A percentile compares a stretch with the other conserved stretches of the same genome.
phyloP scores from a whole-genome alignment of 2,329 filamentous ascomycete species.

The Paracamarosporium sp. region DNA sequence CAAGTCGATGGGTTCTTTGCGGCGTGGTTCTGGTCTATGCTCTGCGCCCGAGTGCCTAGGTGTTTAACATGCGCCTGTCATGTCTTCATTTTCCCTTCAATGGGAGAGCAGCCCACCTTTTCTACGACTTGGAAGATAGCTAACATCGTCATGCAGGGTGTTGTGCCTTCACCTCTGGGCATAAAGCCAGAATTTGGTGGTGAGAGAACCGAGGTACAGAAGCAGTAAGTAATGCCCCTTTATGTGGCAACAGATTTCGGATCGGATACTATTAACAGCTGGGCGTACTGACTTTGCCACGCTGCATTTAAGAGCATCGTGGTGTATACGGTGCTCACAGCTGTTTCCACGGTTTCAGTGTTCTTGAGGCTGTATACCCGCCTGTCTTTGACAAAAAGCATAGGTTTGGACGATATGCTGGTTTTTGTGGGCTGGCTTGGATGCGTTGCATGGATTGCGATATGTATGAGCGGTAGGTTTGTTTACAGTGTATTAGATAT shows the following conservation, averaged over 20 bases:
- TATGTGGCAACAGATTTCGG: conserved; percentile 7
- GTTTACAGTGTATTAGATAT: not conserved
- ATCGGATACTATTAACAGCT: not conserved
- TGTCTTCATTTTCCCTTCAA: conserved; percentile 5
- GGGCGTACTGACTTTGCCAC: not conserved
- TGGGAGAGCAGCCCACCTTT: not conserved
- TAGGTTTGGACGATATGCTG: conserved; percentile 22
- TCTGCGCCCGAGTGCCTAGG: not conserved
- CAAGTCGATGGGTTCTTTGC: not conserved
- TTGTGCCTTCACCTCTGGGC: conserved; percentile 16
- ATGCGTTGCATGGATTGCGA: conserved; percentile 21
- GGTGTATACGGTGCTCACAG: conserved; percentile 8
- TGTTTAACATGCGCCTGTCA: not conserved
- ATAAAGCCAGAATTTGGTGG: conserved; percentile 15
- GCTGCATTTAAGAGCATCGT: not conserved
- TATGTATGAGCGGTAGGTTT: conserved; percentile 17
- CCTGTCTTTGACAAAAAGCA: conserved; percentile 13
- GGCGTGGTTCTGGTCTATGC: not conserved
- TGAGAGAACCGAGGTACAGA: conserved; percentile 17
- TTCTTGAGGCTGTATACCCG: conserved; percentile 24
- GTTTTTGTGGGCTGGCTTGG: conserved; percentile 22
- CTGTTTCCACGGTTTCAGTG: conserved; percentile 18
- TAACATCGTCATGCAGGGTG: conserved; percentile 9
- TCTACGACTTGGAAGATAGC: conserved; percentile 3
- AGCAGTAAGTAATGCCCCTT: conserved; percentile 14